Percentiles rank a stretch among this genome's conserved stretches.
Evolutionary conservation across 2,329 filamentous ascomycete species (phyloP).

Genomic region (Colletotrichum tabaci): DNA sequence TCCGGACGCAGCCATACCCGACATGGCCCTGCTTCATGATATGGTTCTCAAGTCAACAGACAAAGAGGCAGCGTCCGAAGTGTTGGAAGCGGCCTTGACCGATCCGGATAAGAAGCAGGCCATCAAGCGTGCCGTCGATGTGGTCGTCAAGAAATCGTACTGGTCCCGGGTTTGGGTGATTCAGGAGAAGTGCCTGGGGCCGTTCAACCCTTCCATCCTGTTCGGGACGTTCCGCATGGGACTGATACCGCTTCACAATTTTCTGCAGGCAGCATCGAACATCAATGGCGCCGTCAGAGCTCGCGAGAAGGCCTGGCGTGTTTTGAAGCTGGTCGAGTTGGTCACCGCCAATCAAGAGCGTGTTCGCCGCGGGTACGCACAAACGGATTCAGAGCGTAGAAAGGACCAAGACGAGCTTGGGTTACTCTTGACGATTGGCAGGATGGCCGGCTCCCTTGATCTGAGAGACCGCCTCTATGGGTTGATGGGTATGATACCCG

Average conservation of each 20-base stretch:
- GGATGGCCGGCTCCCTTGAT: conserved; percentile 30
- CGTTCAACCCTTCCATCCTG: conserved; percentile 32
- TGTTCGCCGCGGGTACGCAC: conserved; percentile 13
- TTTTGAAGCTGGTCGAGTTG: conserved; percentile 29
- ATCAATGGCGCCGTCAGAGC: conserved; percentile 21
- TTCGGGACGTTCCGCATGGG: conserved; percentile 36
- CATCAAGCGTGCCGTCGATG: conserved; percentile 11
- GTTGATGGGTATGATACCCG: conserved; percentile 30
- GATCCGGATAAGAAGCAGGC: conserved; percentile 13
- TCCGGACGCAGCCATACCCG: conserved; percentile 25
- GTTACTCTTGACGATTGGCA: conserved; percentile 22
- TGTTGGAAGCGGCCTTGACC: not conserved
- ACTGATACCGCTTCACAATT: conserved; percentile 20
- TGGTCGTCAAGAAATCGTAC: conserved; percentile 21
- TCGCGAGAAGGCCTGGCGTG: conserved; percentile 31
- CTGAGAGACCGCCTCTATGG: conserved; percentile 29
- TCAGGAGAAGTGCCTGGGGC: conserved; percentile 32
- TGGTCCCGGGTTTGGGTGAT: conserved; percentile 35
- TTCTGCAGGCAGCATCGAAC: conserved; percentile 20
- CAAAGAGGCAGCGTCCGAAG: conserved; percentile 8
- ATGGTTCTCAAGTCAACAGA: conserved; percentile 14
- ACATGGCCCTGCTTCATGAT: conserved; percentile 29
- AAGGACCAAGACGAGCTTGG: conserved; percentile 33
- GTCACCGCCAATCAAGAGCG: conserved; percentile 22
- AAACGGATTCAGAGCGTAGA: conserved; percentile 13